Evolutionary conservation across 768 basidiomycete species (phyloP), one percentile per base, ranked within the genome.

Genomic region (Lactifluus volemus): DNA sequence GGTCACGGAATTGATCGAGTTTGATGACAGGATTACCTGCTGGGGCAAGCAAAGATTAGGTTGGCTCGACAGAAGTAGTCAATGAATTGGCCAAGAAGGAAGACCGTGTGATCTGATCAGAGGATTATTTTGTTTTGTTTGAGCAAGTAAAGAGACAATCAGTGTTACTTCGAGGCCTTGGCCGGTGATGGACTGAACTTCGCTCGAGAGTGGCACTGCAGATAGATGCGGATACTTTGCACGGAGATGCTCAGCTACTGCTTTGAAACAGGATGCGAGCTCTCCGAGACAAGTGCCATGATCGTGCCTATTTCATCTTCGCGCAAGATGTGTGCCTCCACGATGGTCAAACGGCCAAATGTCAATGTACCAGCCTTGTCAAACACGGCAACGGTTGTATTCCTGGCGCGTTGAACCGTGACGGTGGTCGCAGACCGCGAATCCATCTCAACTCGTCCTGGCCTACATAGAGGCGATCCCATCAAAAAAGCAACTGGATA

Each of bases 311-410:
- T 44, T 3, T 54, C 48, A 15, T 66, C 68, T 17, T 67, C 67
- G n/a, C 64, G 68, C 34, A 69, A 14, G 32, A 74, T 54, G 41
- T 71, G 69, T 45, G 71, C 67, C 49, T 71, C 68, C n/a, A 72
- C 73, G 17, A 81, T 76, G 0, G 70, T 65, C 32, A 77, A 73
- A 54, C 73, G 66, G 11, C 79, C 79, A 49, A 70, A 63, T 1
- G 82, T 81, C 53, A 84, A 71, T 14, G 83, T 84, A 0, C 83
- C 83, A 0, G 83, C 84, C 73, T 85, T 85, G 71, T 85, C 83
- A 58, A 84, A 79, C 1, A 78, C 80, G 34, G 79, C 74, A 53
- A 75, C 73, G 38, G 75, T 71, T 55, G 79, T 70, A 48, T 74
- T 69, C n/a, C 75, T 63, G 11, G 56, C 60, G 3, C 59, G 32